Conservation (phyloP, 495 filamentous ascomycete genomes). For the Tuber indicum region DNA sequence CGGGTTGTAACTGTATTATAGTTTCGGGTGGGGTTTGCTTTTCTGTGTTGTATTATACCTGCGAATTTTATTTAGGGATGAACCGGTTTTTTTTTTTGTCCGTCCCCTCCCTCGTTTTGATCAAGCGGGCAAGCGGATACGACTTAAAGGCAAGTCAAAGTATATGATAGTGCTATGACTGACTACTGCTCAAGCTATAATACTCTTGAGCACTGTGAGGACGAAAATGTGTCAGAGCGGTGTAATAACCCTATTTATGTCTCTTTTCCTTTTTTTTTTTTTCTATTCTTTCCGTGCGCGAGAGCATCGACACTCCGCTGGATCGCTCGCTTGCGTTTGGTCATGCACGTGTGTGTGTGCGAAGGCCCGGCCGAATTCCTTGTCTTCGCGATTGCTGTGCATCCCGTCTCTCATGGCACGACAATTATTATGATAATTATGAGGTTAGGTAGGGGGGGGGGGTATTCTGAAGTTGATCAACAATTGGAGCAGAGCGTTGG, state of each 20-base stretch:
- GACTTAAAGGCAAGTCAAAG: not conserved
- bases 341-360: too few species aligned
- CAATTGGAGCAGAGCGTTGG: too few species aligned
- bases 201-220: not conserved
- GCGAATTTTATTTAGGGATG: slow-evolving; percentile 3
- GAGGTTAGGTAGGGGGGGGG: too few species aligned
- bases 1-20: not conserved
- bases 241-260: not conserved
- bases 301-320: too few species aligned
- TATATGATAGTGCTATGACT: not conserved
- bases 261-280: not conserved
- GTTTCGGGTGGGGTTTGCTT: not conserved
- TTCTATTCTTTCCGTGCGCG: too few species aligned
- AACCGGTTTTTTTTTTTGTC: not conserved
- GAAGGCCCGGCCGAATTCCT: too few species aligned
- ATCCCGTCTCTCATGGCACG: too few species aligned
- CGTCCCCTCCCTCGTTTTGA: not conserved
- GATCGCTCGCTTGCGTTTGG: too few species aligned
- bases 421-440: too few species aligned
- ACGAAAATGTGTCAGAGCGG: not conserved
- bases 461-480: too few species aligned
- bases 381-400: too few species aligned
- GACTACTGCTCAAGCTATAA: not conserved
- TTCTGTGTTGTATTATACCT: not conserved
- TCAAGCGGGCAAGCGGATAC: not conserved